These are phyloP conservation scores for Gaeumannomyces tritici DNA, from an alignment of 2,329 filamentous ascomycete genomes.

Conservation along the genomic window DNA sequence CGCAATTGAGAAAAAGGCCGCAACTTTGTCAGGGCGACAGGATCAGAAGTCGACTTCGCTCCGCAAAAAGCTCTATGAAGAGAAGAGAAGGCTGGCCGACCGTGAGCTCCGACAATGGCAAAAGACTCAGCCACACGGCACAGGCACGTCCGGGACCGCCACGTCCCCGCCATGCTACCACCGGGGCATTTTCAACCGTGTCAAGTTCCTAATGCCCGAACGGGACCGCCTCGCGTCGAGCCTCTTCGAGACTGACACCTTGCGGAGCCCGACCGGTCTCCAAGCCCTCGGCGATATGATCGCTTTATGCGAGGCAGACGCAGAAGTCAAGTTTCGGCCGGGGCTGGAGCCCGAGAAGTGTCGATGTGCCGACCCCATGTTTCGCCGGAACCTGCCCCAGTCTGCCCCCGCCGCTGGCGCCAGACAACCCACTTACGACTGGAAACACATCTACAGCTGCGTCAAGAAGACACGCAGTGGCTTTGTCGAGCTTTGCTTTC, in stretches of 20 bases:
- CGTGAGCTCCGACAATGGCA: neutral
- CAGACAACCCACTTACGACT: too few species aligned
- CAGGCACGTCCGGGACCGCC: neutral
- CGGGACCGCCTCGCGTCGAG: neutral
- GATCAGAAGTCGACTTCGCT: neutral
- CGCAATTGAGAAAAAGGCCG: too few species aligned
- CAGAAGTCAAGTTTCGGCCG: constrained; percentile 3
- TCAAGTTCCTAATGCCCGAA: neutral
- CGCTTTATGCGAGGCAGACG: constrained; percentile 1
- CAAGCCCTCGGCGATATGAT: neutral
- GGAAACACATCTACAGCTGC: neutral
- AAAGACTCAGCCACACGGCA: neutral
- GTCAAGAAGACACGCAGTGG: neutral
- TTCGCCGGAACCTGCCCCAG: neutral
- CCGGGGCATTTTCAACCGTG: neutral
- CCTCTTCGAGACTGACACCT: constrained; percentile 1
- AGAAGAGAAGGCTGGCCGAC: neutral
- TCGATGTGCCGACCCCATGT: neutral
- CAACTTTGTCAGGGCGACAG: neutral
- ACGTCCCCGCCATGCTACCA: neutral
- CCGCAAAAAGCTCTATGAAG: neutral
- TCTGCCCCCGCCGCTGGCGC: neutral
- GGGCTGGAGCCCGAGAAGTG: constrained; percentile 3
- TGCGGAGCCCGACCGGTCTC: constrained; percentile 1
- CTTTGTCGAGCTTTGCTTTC: neutral